A percentile compares a stretch with the other conserved stretches of the same genome.
Evolutionary conservation across 73 alveolate genomes (phyloP).

Genomic region (Tetrahymena borealis): DNA sequence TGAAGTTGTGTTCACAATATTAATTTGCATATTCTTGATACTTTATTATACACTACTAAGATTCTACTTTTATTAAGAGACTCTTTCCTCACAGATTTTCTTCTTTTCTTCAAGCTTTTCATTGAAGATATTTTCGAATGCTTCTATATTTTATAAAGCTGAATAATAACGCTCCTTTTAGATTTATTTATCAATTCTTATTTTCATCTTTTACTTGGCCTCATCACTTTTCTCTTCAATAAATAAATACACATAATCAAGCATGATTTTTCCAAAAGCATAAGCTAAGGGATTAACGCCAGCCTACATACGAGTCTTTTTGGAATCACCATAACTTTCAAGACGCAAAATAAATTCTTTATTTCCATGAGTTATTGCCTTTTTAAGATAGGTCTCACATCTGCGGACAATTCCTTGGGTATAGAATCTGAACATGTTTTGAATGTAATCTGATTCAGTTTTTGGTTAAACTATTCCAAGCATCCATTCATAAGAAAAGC

Average conservation of each 20-base stretch:
- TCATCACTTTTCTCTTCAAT: constrained; percentile 4
- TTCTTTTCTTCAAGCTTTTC: not conserved
- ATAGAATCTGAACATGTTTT: constrained; percentile 1
- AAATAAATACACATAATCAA: constrained; percentile 33
- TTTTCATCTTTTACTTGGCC: not conserved
- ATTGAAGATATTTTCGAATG: not conserved
- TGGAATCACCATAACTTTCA: constrained; percentile 20
- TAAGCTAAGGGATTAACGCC: constrained; percentile 40
- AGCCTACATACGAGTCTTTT: constrained; percentile 20
- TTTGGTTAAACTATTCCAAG: not conserved
- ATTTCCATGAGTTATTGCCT: constrained; percentile 5
- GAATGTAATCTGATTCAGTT: constrained; percentile 1
- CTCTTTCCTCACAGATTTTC: not conserved
- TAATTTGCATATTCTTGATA: not conserved
- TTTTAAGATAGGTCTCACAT: constrained; percentile 38
- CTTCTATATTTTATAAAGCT: not conserved
- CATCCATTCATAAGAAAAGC: not conserved
- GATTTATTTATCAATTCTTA: not conserved
- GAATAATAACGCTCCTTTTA: not conserved
- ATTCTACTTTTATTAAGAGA: not conserved
- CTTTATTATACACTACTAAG: not conserved
- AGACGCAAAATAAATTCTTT: constrained; percentile 24
- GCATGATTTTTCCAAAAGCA: constrained; percentile 44
- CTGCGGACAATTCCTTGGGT: constrained; percentile 12
- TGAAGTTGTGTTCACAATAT: not conserved